Evolutionary conservation across 1,139 yeast genomes (phyloP), one percentile per base, ranked within the genome.

Genomic region (Lodderomyces metapsilosis): DNA sequence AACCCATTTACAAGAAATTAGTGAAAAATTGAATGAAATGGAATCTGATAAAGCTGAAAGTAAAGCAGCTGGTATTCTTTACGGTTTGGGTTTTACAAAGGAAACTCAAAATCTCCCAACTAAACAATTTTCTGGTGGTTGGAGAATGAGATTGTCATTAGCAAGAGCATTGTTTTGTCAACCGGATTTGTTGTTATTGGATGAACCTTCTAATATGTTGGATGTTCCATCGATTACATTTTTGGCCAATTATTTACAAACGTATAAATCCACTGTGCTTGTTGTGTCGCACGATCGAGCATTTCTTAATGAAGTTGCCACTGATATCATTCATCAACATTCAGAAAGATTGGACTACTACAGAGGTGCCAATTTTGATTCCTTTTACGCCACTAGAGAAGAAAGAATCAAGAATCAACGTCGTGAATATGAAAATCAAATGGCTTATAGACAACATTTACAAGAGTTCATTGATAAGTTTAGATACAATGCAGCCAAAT

Each of bases 141-240:
- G 98, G 98, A 84, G 98, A 78, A 92, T 92, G 98, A 85, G 98
- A 73, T 77, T 92, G 52, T 88, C 98, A n/a, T 76, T 92, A 49
- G 98, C 98, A 2, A 81, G 98, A 68, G 98, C 98, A 0, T 77
- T 92, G 61, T 92, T 92, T 75, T 92, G 97, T 76, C 86, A 88
- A 61, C 98, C 98, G 0, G 98, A 94, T 63, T 74, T 92, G 52
- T 74, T 92, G 52, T 71, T 92, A 58, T 76, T 92, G 51, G 98
- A 92, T 79, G 98, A 92, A 77, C 98, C 98, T 57, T 91, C 98
- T 52, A 92, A 92, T 84, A 92, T 91, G 97, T 86, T 92, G 95
- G 98, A 92, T 79, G 97, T 92, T 64, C 98, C 98, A 24, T 91
- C 98, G 41, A 88, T 92, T 61, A 92, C 98, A 2, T 92, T 82